Conservation (phyloP, 768 basidiomycete genomes). For the Leucosporidium creatinivorum region DNA sequence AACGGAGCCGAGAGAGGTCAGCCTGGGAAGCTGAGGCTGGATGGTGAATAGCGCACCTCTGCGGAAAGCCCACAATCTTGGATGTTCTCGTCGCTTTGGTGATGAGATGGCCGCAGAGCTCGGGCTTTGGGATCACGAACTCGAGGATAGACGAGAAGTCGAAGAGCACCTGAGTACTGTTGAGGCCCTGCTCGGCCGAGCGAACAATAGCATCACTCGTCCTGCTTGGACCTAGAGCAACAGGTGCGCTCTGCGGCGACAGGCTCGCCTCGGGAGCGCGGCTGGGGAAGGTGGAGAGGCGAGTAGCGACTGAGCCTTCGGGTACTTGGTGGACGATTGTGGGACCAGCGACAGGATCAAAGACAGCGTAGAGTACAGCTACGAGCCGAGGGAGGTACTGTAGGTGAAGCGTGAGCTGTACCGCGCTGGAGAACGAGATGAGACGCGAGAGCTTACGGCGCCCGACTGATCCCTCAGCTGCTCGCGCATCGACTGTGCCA, state of each 20-base stretch:
- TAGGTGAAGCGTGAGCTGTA: not conserved
- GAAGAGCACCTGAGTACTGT: conserved; percentile 51
- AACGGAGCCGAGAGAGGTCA: not conserved
- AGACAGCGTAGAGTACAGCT: conserved; percentile 85
- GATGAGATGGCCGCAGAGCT: conserved; percentile 79
- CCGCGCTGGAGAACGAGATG: not conserved
- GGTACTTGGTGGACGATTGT: conserved; percentile 91
- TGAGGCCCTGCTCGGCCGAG: conserved; percentile 13
- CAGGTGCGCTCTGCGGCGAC: not conserved
- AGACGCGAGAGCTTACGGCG: not conserved
- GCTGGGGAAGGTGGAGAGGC: conserved; percentile 32
- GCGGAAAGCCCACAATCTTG: conserved; percentile 87
- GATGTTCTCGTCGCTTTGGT: conserved; percentile 72
- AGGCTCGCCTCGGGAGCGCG: conserved; percentile 13
- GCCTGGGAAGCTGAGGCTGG: not conserved
- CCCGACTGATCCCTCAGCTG: conserved; percentile 16
- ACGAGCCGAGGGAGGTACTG: conserved; percentile 56
- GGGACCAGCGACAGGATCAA: conserved; percentile 76
- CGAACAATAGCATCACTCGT: conserved; percentile 7
- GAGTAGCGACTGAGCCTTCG: conserved; percentile 67
- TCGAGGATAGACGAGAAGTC: conserved; percentile 86
- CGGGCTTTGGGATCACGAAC: conserved; percentile 83
- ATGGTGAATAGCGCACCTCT: conserved; percentile 49
- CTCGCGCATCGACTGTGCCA: conserved; percentile 2
- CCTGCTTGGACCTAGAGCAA: conserved; percentile 3